Percentiles rank a stretch among this genome's conserved stretches.
These are phyloP conservation scores for Endocarpon pusillum DNA, from an alignment of 495 filamentous ascomycete species.

Conservation along the genomic window DNA sequence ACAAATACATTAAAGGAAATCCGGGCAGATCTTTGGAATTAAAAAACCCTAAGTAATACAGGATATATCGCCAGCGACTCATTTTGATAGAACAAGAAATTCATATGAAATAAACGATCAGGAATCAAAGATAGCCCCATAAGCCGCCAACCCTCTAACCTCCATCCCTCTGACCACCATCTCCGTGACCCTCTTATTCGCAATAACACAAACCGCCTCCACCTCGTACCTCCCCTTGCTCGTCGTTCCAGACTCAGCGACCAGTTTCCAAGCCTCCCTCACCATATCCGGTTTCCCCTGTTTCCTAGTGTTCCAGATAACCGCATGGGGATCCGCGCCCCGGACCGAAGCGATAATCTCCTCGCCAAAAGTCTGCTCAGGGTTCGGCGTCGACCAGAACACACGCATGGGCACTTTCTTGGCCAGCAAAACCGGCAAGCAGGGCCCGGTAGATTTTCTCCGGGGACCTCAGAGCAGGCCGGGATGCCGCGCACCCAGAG, in stretches of 20 bases:
- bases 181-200: conserved; percentile 42
- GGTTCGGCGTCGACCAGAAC: conserved; percentile 31
- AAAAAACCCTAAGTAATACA: too few relatives aligned
- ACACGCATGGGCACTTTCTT: conserved; percentile 29
- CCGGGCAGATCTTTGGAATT: too few relatives aligned
- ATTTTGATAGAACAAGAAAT: too few relatives aligned
- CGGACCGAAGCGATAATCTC: conserved; percentile 25
- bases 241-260: too few relatives aligned
- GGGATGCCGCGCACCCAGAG: conserved; percentile 37
- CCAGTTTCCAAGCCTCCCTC: conserved; percentile 4
- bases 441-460: conserved; percentile 64
- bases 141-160: conserved; percentile 38
- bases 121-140: conserved; percentile 49
- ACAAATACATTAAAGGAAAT: too few relatives aligned
- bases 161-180: conserved; percentile 46
- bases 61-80: too few relatives aligned
- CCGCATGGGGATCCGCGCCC: conserved; percentile 25
- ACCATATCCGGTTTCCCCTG: conserved; percentile 32
- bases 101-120: too few relatives aligned
- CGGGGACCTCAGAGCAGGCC: too few relatives aligned
- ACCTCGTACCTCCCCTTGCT: too few relatives aligned
- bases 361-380: conserved; percentile 26
- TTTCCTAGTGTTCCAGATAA: conserved; percentile 32
- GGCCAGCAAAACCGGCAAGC: conserved; percentile 30
- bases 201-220: conserved; percentile 45